Evolutionary conservation across 805 yeast genomes (phyloP).

Genomic region (Candida ovalis): DNA sequence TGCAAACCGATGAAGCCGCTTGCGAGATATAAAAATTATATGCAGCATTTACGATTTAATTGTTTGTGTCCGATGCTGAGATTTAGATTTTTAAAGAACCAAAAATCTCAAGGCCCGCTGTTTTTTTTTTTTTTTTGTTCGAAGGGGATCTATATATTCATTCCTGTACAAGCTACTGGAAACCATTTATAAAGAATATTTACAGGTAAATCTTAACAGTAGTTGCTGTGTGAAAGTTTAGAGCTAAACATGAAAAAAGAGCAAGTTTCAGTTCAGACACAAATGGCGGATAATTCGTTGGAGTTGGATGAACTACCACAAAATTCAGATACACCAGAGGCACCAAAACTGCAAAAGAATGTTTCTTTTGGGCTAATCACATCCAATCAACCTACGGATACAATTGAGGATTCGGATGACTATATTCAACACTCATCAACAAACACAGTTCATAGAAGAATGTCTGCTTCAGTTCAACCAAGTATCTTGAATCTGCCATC

Average conservation of each 20-base stretch:
- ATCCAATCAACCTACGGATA: background rate
- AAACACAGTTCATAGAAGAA: constrained; percentile 3
- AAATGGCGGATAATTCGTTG: background rate
- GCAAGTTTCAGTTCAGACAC: background rate
- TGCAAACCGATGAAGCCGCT: too few species aligned
- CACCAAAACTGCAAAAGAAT: background rate
- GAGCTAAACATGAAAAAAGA: background rate
- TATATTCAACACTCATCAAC: constrained; percentile 1
- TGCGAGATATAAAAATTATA: too few species aligned
- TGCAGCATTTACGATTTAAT: too few species aligned
- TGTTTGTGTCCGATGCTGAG: too few species aligned
- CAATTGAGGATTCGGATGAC: background rate
- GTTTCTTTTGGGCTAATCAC: constrained; percentile 1
- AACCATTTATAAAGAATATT: too few species aligned
- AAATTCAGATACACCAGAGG: background rate
- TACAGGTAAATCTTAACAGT: too few species aligned
- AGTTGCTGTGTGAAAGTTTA: too few species aligned
- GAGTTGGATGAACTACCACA: background rate
- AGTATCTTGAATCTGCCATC: background rate
- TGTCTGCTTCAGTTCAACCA: constrained; percentile 3
- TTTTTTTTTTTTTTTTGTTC: too few species aligned
- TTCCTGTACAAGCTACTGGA: too few species aligned
- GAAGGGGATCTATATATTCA: too few species aligned
- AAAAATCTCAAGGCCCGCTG: too few species aligned
- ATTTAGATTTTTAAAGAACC: too few species aligned